Conservation (phyloP, 352 stramenopile genomes). For the Thalassiosira exigua region DNA sequence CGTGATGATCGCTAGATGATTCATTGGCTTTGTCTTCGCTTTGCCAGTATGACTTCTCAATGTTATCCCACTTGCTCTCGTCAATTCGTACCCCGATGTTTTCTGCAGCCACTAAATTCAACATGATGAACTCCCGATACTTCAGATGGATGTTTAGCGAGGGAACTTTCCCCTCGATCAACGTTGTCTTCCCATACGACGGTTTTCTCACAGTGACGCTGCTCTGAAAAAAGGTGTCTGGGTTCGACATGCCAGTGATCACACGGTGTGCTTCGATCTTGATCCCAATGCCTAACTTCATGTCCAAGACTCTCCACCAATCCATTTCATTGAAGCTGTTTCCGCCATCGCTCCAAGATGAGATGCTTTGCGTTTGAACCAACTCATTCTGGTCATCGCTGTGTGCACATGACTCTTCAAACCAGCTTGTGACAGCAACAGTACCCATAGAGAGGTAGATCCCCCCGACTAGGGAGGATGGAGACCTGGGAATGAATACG, state of each 20-base stretch:
- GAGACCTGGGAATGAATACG: conserved; percentile 66
- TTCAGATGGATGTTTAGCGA: conserved; percentile 54
- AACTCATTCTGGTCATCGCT: not conserved
- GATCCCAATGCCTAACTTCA: conserved; percentile 37
- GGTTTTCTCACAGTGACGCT: conserved; percentile 63
- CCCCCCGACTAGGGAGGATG: conserved; percentile 27
- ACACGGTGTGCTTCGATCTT: conserved; percentile 18
- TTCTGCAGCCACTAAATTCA: conserved; percentile 53
- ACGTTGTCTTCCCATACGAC: conserved; percentile 44
- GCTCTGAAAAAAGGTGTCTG: conserved; percentile 38
- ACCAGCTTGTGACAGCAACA: conserved; percentile 71
- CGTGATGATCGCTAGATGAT: not conserved
- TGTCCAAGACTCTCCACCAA: conserved; percentile 71
- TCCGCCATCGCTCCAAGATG: conserved; percentile 4
- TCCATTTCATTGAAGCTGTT: conserved; percentile 26
- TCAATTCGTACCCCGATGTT: conserved; percentile 69
- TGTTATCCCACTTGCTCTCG: conserved; percentile 73
- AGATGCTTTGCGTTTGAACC: not conserved
- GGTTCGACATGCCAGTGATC: not conserved
- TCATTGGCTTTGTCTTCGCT: conserved; percentile 32
- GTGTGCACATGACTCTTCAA: conserved; percentile 55
- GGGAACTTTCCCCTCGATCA: conserved; percentile 54
- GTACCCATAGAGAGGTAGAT: conserved; percentile 56
- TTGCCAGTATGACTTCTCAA: conserved; percentile 74
- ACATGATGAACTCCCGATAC: conserved; percentile 69